Base-by-base conservation (phyloP, 2,329 filamentous ascomycete genomes). In the Clonostachys byssicola region DNA sequence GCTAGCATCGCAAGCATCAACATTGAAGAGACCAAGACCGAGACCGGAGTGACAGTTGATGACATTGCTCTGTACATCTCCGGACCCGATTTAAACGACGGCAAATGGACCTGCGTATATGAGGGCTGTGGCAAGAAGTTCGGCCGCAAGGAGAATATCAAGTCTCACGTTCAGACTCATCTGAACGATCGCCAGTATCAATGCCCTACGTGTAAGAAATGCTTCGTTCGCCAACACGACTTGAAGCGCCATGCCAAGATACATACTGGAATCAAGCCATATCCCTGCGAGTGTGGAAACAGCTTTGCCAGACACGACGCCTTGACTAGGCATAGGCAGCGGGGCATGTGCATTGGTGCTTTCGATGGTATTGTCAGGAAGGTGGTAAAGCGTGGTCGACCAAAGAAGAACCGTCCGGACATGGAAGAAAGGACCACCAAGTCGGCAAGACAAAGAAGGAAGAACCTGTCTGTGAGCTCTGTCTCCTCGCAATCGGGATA, bases 91-190 rank as follows among this genome's bases (percentile, higher is more conserved):
- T 73, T 82, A 4, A 63, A 66, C n/a, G 87, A 91, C 56, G 85
- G 85, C 56, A 91, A 90, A 66, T 94, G 87, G 86, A 74, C 84
- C 7, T 94, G 88, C 62, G 68, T 81, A n/a, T 92, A 72, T 48
- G 77, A 89, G 9, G 85, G 84, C 30, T 99, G 94, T 67, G 81
- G 85, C 56, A 95, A 96, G 67, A 82, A 85, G 46, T 97, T 99
- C 62, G 92, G 92, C n/a, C 83, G 94, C 56, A 95, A 96, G 66
- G 94, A 99, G 67, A 97, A 99, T 70, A 96, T 97, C 74, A 95
- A 96, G 65, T 95, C 92, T 1, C 94, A 99, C 65, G 89, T 99
- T 13, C 94, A 99, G 69, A 99, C 94, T 5, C 94, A 99, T 68
- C 85, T 99, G 53, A 94, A 95, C 59, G 94, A 99, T 65, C 82